Percentiles rank a stretch among this genome's conserved stretches.
phyloP scores from a whole-genome alignment of 495 filamentous ascomycete genomes.

The Podospora bellae-mahoneyi region DNA sequence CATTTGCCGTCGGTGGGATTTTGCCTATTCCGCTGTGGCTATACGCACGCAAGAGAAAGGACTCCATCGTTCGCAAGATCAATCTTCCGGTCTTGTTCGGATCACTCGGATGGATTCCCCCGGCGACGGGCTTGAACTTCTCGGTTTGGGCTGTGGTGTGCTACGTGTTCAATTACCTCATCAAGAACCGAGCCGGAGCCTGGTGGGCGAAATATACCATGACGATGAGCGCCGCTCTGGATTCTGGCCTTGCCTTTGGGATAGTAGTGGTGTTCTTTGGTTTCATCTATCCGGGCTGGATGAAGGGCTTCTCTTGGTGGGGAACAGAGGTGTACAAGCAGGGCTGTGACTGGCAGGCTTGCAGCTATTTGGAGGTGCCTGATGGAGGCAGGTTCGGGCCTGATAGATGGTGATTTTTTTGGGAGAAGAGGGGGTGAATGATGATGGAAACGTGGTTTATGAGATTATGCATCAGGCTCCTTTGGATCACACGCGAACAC shows the following conservation, averaged over 20 bases:
- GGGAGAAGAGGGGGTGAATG: neutral
- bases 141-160: constrained; percentile 78
- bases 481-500: neutral
- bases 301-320: constrained; percentile 68
- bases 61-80: constrained; percentile 58
- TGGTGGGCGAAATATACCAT: constrained; percentile 93
- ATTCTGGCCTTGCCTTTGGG: constrained; percentile 75
- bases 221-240: constrained; percentile 77
- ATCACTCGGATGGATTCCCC: constrained; percentile 74
- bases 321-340: constrained; percentile 67
- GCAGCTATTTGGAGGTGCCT: constrained; percentile 50
- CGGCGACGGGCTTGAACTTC: constrained; percentile 81
- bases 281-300: constrained; percentile 67
- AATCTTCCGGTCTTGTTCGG: constrained; percentile 72
- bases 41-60: constrained; percentile 47
- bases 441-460: neutral
- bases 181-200: constrained; percentile 58
- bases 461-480: neutral
- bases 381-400: constrained; percentile 58
- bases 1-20: constrained; percentile 69
- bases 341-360: constrained; percentile 65
- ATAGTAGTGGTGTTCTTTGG: constrained; percentile 81
- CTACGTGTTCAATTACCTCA: constrained; percentile 73
- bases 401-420: constrained; percentile 46
- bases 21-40: constrained; percentile 67